A percentile compares a stretch with the other conserved stretches of the same genome.
These are phyloP conservation scores for Phytophthora hybrid DNA, from an alignment of 352 stramenopile genomes.

Conservation along the genomic window DNA sequence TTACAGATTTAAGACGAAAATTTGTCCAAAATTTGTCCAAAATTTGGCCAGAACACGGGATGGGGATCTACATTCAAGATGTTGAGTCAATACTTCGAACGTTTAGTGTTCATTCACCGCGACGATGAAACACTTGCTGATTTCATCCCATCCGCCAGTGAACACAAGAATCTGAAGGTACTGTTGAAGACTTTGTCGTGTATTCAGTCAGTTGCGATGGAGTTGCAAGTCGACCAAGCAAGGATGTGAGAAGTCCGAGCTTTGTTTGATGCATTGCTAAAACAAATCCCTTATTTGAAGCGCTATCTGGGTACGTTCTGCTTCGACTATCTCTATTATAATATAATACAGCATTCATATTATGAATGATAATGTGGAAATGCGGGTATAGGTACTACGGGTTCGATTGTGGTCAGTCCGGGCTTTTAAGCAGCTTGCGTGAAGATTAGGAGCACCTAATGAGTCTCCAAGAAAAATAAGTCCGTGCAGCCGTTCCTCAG, in stretches of 20 bases:
- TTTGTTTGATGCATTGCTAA: slow-evolving; percentile 14
- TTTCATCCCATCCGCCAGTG: slow-evolving; percentile 4
- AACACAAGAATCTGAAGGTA: slow-evolving; percentile 14
- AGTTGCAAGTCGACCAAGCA: background rate
- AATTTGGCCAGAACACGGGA: slow-evolving; percentile 1
- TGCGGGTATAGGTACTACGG: background rate
- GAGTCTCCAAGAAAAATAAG: slow-evolving; percentile 12
- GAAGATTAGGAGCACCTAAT: slow-evolving; percentile 17
- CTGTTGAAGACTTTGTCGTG: background rate
- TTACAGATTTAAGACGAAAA: slow-evolving; percentile 16
- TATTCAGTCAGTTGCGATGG: slow-evolving; percentile 8
- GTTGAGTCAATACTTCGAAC: slow-evolving; percentile 7
- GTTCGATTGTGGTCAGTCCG: slow-evolving; percentile 1
- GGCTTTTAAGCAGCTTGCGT: slow-evolving; percentile 13
- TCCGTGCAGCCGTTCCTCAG: slow-evolving; percentile 3
- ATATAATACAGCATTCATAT: too few relatives aligned
- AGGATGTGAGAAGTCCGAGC: slow-evolving; percentile 9
- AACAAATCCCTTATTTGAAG: slow-evolving; percentile 6
- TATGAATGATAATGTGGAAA: background rate
- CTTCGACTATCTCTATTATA: background rate
- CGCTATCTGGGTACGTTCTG: slow-evolving; percentile 10
- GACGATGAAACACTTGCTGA: slow-evolving; percentile 18
- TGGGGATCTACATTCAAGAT: slow-evolving; percentile 23
- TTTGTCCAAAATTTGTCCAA: too few relatives aligned
- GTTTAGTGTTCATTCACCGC: slow-evolving; percentile 13